Evolutionary conservation across 2,329 filamentous ascomycete genomes (phyloP).

Genomic region (Pseudocercospora ulei): DNA sequence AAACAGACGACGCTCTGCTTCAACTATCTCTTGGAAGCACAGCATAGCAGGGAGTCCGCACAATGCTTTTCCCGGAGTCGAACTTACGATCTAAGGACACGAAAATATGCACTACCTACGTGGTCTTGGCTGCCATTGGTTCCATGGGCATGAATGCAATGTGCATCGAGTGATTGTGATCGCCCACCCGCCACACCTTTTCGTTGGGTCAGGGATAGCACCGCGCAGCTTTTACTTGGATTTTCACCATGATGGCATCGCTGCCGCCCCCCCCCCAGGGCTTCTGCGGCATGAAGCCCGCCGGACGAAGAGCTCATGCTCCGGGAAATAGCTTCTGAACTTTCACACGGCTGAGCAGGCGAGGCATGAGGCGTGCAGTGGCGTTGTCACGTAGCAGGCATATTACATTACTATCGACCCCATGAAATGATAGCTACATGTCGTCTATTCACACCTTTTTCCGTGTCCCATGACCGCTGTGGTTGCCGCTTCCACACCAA

Average conservation of each 20-base stretch:
- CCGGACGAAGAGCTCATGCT: constrained; percentile 5
- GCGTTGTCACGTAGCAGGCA: constrained; percentile 7
- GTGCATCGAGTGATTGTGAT: background rate
- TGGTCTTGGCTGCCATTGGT: constrained; percentile 1
- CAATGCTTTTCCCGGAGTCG: constrained; percentile 7
- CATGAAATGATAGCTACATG: constrained; percentile 4
- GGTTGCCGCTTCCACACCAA: no score
- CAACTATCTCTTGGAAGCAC: constrained; percentile 4
- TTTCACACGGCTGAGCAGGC: constrained; percentile 6
- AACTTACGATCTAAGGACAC: constrained; percentile 10
- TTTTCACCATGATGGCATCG: constrained; percentile 8
- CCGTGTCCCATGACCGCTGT: no score
- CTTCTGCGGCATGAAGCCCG: constrained; percentile 1
- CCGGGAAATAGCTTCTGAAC: background rate
- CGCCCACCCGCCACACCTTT: constrained; percentile 3
- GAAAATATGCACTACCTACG: constrained; percentile 7
- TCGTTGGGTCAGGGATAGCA: constrained; percentile 14
- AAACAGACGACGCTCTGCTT: constrained; percentile 8
- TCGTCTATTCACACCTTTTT: background rate
- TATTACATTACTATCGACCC: constrained; percentile 2
- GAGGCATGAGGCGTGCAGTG: constrained; percentile 1
- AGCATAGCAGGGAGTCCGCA: constrained; percentile 8
- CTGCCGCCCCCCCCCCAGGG: constrained; percentile 2
- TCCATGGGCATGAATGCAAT: constrained; percentile 6
- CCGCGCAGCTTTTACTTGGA: constrained; percentile 10